Evolutionary conservation across 352 stramenopile genomes (phyloP).

Genomic region (Phytophthora capsici): DNA sequence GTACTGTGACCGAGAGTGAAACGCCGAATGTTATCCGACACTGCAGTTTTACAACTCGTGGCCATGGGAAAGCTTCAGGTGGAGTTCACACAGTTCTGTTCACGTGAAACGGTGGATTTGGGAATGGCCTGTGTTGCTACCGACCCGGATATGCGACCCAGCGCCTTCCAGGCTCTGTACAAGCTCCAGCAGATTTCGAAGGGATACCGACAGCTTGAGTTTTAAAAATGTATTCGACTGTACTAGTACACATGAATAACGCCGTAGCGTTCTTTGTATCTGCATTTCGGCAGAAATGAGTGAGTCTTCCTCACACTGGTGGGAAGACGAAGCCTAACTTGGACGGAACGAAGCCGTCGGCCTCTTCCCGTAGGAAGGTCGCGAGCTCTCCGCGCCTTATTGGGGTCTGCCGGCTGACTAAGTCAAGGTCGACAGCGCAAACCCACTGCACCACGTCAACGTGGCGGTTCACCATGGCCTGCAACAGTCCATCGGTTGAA

Average conservation of each 20-base stretch:
- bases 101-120: background rate
- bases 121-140: background rate
- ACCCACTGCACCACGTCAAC: slow-evolving; percentile 49
- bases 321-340: slow-evolving; percentile 39
- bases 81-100: background rate
- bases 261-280: slow-evolving; percentile 25
- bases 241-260: slow-evolving; percentile 40
- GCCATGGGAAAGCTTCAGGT: slow-evolving; percentile 1
- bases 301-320: slow-evolving; percentile 24
- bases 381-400: slow-evolving; percentile 31
- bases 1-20: too few species aligned
- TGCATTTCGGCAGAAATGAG: slow-evolving; percentile 26
- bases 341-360: slow-evolving; percentile 35
- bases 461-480: slow-evolving; percentile 38
- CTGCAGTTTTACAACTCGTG: background rate
- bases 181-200: background rate
- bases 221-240: background rate
- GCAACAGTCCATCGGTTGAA: slow-evolving; percentile 32
- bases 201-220: too few species aligned
- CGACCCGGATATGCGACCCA: background rate
- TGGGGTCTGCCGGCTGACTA: slow-evolving; percentile 30
- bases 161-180: background rate
- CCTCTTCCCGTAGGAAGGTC: slow-evolving; percentile 37
- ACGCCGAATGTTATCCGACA: background rate
- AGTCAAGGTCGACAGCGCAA: slow-evolving; percentile 28